These are phyloP conservation scores for Melampsora americana DNA, from an alignment of 1,284 basidiomycete genomes.

Conservation along the genomic window DNA sequence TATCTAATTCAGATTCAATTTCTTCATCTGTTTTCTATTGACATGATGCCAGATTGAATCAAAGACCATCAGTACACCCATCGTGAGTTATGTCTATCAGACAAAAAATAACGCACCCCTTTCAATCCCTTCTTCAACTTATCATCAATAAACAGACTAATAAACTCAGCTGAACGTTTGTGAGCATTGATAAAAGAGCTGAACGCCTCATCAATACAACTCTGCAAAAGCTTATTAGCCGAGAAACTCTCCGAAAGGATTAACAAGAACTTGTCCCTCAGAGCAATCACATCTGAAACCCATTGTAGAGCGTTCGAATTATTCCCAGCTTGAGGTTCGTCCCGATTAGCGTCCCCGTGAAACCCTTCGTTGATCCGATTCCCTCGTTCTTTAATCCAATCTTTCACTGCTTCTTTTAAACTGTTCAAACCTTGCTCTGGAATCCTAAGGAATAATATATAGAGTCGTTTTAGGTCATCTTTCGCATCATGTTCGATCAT, in stretches of 20 bases:
- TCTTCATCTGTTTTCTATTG: conserved; percentile 87
- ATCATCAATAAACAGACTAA: conserved; percentile 96
- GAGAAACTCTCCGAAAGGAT: conserved; percentile 71
- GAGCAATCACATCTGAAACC: conserved; percentile 85
- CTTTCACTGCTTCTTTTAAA: conserved; percentile 69
- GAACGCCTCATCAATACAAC: conserved; percentile 85
- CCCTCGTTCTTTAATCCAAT: conserved; percentile 73
- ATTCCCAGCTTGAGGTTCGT: conserved; percentile 41
- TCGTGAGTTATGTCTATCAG: no score
- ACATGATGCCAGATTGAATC: not conserved
- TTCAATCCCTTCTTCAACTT: conserved; percentile 93
- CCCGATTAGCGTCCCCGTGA: conserved; percentile 46
- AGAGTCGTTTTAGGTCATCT: conserved; percentile 75
- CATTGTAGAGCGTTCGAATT: conserved; percentile 71
- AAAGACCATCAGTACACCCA: not conserved
- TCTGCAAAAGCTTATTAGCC: conserved; percentile 74
- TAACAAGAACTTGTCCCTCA: conserved; percentile 85
- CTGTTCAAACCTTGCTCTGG: conserved; percentile 62
- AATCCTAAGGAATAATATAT: conserved; percentile 72
- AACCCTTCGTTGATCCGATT: conserved; percentile 69
- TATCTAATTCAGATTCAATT: conserved; percentile 82
- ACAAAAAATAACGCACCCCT: conserved; percentile 65
- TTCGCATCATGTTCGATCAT: conserved; percentile 82
- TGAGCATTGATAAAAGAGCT: conserved; percentile 88
- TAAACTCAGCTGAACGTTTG: conserved; percentile 83